A percentile compares a stretch with the other conserved stretches of the same genome.
Evolutionary conservation across 2,329 filamentous ascomycete species (phyloP).

Genomic region (Penicillium rolfsii): DNA sequence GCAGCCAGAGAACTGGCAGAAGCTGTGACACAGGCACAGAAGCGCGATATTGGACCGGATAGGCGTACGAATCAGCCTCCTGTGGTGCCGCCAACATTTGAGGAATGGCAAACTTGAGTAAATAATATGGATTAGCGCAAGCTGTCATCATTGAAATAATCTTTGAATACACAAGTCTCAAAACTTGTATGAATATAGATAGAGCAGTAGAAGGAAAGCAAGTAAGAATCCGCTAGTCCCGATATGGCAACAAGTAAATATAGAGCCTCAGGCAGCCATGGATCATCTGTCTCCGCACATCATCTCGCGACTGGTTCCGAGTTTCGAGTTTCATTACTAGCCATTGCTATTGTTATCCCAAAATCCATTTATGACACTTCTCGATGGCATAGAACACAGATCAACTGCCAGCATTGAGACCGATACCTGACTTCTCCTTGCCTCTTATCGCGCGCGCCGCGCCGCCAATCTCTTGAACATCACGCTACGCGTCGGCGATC

Average conservation of each 20-base stretch:
- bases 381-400: not conserved
- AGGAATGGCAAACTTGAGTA: slow-evolving; percentile 24
- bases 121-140: not conserved
- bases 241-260: slow-evolving; percentile 27
- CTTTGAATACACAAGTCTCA: not conserved
- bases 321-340: slow-evolving; percentile 12
- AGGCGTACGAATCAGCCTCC: slow-evolving; percentile 22
- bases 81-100: slow-evolving; percentile 27
- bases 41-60: not conserved
- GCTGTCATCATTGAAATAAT: not conserved
- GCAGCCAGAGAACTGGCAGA: slow-evolving; percentile 14
- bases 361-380: not conserved
- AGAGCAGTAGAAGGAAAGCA: not conserved
- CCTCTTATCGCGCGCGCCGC: slow-evolving; percentile 6
- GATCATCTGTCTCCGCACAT: slow-evolving; percentile 4
- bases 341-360: slow-evolving; percentile 25
- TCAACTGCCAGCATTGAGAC: not conserved
- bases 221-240: slow-evolving; percentile 17
- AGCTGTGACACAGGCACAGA: slow-evolving; percentile 9
- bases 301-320: slow-evolving; percentile 4
- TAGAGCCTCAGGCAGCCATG: slow-evolving; percentile 22
- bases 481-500: slow-evolving; percentile 24
- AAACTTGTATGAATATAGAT: not conserved
- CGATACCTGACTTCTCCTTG: not conserved
- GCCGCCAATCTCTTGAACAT: slow-evolving; percentile 10